These are phyloP conservation scores for Vinca minor DNA, from an alignment of 257 asterid species.

Conservation along the genomic window DNA sequence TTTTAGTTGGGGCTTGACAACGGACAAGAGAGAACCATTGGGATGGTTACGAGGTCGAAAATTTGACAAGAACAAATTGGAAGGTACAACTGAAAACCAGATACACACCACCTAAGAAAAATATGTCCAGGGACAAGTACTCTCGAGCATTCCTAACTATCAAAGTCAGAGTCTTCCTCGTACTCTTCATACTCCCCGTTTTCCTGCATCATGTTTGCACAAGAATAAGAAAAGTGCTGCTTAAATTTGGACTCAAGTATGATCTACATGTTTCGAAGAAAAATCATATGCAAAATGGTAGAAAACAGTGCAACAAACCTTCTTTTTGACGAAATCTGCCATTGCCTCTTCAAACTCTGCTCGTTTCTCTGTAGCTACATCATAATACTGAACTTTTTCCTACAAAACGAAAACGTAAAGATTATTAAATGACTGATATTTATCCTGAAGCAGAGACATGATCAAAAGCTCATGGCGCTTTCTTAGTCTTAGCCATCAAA, in stretches of 20 bases:
- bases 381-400: conserved; percentile 89
- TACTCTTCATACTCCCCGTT: conserved; percentile 55
- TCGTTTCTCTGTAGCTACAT: conserved; percentile 85
- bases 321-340: conserved; percentile 48
- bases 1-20: background rate
- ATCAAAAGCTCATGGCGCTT: background rate
- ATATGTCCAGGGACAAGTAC: no score
- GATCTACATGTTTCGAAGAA: background rate
- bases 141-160: no score
- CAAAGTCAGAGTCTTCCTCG: conserved; percentile 58
- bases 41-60: no score
- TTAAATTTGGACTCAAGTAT: background rate
- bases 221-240: conserved; percentile 2
- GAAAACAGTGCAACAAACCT: conserved; percentile 28
- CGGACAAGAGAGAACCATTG: background rate
- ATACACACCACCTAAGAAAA: background rate
- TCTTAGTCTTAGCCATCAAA: background rate
- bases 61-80: background rate
- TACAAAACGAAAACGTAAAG: conserved; percentile 21
- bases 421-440: conserved; percentile 1
- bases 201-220: conserved; percentile 45
- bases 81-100: conserved; percentile 1
- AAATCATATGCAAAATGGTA: background rate
- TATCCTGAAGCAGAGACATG: background rate
- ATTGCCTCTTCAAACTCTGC: conserved; percentile 79